phyloP scores from a whole-genome alignment of 2,329 filamentous ascomycete species.

The Talaromyces piceae region DNA sequence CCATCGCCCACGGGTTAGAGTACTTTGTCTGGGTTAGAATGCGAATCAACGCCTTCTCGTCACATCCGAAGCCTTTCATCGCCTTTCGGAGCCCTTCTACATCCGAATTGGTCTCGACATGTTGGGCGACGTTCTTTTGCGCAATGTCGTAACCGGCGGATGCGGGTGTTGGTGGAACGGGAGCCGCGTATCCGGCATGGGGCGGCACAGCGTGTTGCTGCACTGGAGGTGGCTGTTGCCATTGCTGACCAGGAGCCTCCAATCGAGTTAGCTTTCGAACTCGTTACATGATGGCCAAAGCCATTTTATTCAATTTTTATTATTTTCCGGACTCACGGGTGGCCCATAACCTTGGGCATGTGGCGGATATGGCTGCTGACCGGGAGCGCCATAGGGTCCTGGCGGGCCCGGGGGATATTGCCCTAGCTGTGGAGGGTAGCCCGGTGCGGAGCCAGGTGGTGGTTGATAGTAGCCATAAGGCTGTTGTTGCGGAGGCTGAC shows the following conservation, averaged over 20 bases:
- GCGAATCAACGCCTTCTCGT: constrained; percentile 69
- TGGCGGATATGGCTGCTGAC: not conserved
- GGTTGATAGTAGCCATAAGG: not conserved
- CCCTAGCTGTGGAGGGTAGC: constrained; percentile 9
- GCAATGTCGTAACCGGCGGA: constrained; percentile 68
- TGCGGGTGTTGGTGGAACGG: constrained; percentile 52
- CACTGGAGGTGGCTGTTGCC: not conserved
- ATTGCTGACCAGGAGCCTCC: not conserved
- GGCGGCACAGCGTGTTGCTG: constrained; percentile 10
- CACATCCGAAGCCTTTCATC: constrained; percentile 91
- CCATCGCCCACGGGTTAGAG: constrained; percentile 65
- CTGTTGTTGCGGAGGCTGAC: not conserved
- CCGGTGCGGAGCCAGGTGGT: constrained; percentile 10
- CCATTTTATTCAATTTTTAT: no score
- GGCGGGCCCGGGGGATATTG: constrained; percentile 4
- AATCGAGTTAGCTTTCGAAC: not conserved
- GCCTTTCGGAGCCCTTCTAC: constrained; percentile 67
- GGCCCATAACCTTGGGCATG: not conserved
- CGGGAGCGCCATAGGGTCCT: constrained; percentile 1
- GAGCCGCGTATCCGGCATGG: constrained; percentile 17
- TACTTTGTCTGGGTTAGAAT: constrained; percentile 54
- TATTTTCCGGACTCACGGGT: not conserved
- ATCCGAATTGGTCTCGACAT: constrained; percentile 59
- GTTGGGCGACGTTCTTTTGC: constrained; percentile 48
- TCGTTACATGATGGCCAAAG: no score